Evolutionary conservation across 179 eudicot genomes (phyloP).

Genomic region (Beta corolliflora): DNA sequence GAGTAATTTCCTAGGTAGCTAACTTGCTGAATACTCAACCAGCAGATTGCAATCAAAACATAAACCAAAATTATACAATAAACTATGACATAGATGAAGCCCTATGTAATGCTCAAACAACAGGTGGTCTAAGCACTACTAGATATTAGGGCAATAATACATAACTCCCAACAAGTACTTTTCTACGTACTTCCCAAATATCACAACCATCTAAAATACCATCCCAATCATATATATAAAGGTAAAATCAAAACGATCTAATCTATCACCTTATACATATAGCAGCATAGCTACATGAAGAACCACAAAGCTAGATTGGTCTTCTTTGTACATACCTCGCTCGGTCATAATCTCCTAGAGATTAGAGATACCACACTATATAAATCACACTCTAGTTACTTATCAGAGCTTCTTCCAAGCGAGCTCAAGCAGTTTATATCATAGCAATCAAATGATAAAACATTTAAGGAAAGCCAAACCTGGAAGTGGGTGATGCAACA

Average conservation of each 20-base stretch:
- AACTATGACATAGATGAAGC: background rate
- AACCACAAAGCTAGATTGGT: too few species aligned
- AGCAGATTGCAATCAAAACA: background rate
- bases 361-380: background rate
- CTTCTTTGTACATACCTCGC: too few species aligned
- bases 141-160: background rate
- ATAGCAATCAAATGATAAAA: too few species aligned
- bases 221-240: background rate
- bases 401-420: background rate
- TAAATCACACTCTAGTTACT: background rate
- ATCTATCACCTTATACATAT: background rate
- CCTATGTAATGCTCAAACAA: background rate
- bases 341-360: too few species aligned
- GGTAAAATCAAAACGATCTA: background rate
- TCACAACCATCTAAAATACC: background rate
- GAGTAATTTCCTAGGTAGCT: background rate
- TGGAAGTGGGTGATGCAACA: conserved; percentile 4
- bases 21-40: background rate
- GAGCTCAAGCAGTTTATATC: background rate
- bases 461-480: background rate
- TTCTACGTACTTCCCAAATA: background rate
- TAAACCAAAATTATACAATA: background rate
- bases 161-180: background rate
- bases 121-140: background rate
- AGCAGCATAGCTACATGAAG: too few species aligned